Percentiles rank a stretch among this genome's conserved stretches.
Conservation (phyloP, 1,139 yeast species). For the Yamadazyma taylorii region DNA sequence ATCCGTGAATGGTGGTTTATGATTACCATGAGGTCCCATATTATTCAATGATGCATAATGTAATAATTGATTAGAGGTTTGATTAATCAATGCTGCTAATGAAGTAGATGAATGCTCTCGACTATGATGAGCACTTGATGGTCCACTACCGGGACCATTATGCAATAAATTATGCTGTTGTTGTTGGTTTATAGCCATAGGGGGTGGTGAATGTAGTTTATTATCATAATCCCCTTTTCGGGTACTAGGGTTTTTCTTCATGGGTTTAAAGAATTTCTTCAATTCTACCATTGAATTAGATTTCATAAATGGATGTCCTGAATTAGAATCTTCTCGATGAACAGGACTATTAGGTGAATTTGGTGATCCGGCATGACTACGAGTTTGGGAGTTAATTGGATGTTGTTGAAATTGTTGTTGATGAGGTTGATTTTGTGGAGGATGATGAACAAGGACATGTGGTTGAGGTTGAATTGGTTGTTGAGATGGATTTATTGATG, state of each 20-base stretch:
- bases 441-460: constrained; percentile 6
- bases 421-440: constrained; percentile 7
- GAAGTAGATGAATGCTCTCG: constrained; percentile 43
- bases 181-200: constrained; percentile 16
- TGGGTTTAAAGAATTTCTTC: constrained; percentile 43
- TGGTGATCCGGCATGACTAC: constrained; percentile 17
- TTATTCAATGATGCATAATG: constrained; percentile 36
- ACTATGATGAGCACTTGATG: constrained; percentile 17
- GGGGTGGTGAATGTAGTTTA: constrained; percentile 35
- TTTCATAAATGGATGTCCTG: constrained; percentile 30
- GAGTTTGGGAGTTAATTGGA: constrained; percentile 16
- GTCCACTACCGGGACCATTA: constrained; percentile 1
- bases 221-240: constrained; percentile 25
- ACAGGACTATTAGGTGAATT: constrained; percentile 14
- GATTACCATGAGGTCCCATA: constrained; percentile 16
- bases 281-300: constrained; percentile 43
- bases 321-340: constrained; percentile 25
- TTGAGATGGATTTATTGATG: constrained; percentile 11
- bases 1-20: constrained; percentile 46
- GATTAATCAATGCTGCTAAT: constrained; percentile 45
- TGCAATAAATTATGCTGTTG: too few species aligned
- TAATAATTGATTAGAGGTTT: constrained; percentile 44
- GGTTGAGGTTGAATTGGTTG: constrained; percentile 6
- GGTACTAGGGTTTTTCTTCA: constrained; percentile 29
- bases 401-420: constrained; percentile 4